Percentiles rank a stretch among this genome's conserved stretches.
Evolutionary conservation across 2,329 filamentous ascomycete genomes (phyloP).

Genomic region (Trichoderma atrobrunneum): DNA sequence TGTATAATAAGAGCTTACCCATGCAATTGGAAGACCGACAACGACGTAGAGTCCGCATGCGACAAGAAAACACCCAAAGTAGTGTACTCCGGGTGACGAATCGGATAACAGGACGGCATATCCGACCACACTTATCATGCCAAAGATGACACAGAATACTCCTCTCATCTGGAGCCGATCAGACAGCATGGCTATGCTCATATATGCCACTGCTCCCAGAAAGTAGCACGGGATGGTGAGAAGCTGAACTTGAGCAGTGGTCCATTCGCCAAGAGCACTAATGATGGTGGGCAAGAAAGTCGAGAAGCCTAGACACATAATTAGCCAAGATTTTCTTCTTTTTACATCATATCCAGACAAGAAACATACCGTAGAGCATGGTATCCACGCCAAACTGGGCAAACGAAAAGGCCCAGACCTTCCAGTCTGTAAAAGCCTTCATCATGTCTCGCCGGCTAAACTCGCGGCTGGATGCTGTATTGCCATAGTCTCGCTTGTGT

Average conservation of each 20-base stretch:
- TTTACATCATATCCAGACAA: neutral
- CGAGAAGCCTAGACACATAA: constrained; percentile 54
- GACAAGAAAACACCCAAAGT: constrained; percentile 74
- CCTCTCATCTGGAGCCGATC: constrained; percentile 66
- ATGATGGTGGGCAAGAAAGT: constrained; percentile 81
- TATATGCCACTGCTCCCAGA: constrained; percentile 67
- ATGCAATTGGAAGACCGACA: constrained; percentile 55
- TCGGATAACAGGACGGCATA: constrained; percentile 67
- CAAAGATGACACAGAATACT: constrained; percentile 62
- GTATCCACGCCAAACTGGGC: constrained; percentile 72
- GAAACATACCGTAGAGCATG: constrained; percentile 62
- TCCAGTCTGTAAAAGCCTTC: constrained; percentile 70
- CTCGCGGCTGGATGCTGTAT: constrained; percentile 44
- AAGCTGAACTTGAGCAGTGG: constrained; percentile 65
- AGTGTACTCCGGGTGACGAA: constrained; percentile 60
- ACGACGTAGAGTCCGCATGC: constrained; percentile 67
- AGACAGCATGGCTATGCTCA: constrained; percentile 62
- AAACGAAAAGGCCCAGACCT: constrained; percentile 66
- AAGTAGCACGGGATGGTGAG: constrained; percentile 78
- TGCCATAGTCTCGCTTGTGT: constrained; percentile 43
- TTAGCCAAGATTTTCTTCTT: neutral
- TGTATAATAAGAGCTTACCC: constrained; percentile 35
- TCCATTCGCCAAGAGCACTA: constrained; percentile 61
- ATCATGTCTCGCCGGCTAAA: constrained; percentile 60
- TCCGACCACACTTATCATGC: constrained; percentile 61